phyloP scores from a whole-genome alignment of 192 early-diverging fungal genomes.

The Coemansia sp. region DNA sequence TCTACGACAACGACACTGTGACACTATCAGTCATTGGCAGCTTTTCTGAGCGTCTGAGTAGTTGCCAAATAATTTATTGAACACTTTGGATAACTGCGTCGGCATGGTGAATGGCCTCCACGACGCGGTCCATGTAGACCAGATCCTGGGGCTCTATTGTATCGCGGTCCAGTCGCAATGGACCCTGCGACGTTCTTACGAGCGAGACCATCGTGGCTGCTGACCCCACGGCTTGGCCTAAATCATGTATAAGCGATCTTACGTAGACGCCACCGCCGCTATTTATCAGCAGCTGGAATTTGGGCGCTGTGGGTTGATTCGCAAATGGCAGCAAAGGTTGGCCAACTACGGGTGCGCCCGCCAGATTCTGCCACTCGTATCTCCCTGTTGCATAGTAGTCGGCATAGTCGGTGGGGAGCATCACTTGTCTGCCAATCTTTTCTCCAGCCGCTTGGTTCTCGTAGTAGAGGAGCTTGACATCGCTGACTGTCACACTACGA shows the following conservation, averaged over 20 bases:
- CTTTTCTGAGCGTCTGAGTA: background rate
- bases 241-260: slow-evolving; percentile 69
- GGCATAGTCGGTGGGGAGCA: slow-evolving; percentile 14
- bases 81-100: slow-evolving; percentile 2
- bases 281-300: slow-evolving; percentile 61
- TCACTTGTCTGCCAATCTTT: slow-evolving; percentile 10
- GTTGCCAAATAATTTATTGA: background rate
- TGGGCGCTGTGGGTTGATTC: slow-evolving; percentile 32
- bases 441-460: background rate
- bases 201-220: slow-evolving; percentile 67
- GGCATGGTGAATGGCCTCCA: slow-evolving; percentile 28
- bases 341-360: background rate
- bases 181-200: slow-evolving; percentile 62
- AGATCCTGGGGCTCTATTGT: slow-evolving; percentile 51
- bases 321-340: slow-evolving; percentile 23
- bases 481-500: slow-evolving; percentile 22
- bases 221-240: slow-evolving; percentile 60
- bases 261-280: slow-evolving; percentile 77
- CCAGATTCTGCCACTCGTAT: slow-evolving; percentile 15
- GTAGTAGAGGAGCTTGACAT: slow-evolving; percentile 27
- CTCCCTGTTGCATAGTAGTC: slow-evolving; percentile 25
- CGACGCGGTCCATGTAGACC: slow-evolving; percentile 28
- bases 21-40: slow-evolving; percentile 25
- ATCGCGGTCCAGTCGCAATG: slow-evolving; percentile 54
- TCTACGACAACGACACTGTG: slow-evolving; percentile 60